Conservation (phyloP, 371 early-diverging fungal species). For the Syncephalastrum contaminatum region DNA sequence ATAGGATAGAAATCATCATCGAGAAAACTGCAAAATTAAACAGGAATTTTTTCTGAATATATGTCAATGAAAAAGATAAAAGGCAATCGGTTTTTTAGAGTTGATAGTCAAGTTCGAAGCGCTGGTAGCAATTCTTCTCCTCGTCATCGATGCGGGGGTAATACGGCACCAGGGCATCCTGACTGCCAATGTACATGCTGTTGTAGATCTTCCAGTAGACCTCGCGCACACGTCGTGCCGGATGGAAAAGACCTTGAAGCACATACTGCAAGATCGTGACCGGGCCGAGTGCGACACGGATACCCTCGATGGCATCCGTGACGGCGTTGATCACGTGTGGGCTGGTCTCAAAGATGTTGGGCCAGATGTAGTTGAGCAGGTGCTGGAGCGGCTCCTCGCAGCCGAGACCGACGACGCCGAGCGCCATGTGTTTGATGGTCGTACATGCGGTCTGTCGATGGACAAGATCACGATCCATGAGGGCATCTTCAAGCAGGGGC, state of each 20-base stretch:
- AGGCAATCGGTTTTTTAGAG: conserved; percentile 25
- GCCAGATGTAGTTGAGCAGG: conserved; percentile 95
- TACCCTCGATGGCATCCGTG: conserved; percentile 94
- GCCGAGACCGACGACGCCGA: conserved; percentile 88
- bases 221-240: conserved; percentile 93
- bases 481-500: conserved; percentile 94
- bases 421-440: conserved; percentile 89
- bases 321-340: conserved; percentile 98
- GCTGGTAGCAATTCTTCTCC: conserved; percentile 68
- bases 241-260: conserved; percentile 96
- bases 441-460: conserved; percentile 97
- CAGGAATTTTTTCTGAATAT: too few species aligned
- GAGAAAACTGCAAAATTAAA: too few species aligned
- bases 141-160: conserved; percentile 91
- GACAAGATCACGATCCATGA: conserved; percentile 96
- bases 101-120: conserved; percentile 71
- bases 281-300: conserved; percentile 90
- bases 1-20: too few species aligned
- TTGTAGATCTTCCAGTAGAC: conserved; percentile 98
- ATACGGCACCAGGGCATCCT: conserved; percentile 88
- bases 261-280: conserved; percentile 84
- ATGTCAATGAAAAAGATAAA: background rate
- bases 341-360: conserved; percentile 95
- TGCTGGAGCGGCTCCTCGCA: conserved; percentile 95
- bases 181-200: conserved; percentile 88